Base-by-base conservation (phyloP, 257 asterid species). In the Solanum phureja region DNA sequence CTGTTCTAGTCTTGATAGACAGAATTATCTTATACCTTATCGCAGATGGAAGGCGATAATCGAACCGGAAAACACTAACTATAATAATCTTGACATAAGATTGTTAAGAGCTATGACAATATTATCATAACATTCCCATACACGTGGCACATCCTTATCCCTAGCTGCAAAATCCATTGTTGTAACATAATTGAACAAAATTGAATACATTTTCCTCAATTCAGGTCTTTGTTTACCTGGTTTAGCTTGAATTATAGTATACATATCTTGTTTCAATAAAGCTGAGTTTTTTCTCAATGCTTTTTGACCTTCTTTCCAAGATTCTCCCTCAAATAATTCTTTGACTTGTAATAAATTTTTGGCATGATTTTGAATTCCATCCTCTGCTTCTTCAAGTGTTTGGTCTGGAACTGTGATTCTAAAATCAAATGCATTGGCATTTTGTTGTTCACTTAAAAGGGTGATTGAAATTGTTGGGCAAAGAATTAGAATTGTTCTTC, bases 141-240 rank as follows among this genome's bases (percentile, higher is more conserved):
- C 92, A 69, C 86, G 92, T 56, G 89, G 82, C 91, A 86, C 88
- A 91, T 95, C 94, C 93, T 88, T 86, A 90, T 94, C 98, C 91
- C 95, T 88, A 12, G 95, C 96, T 83, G 98, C 98, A 89, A 93
- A 95, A 89, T 95, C 98, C 89, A 95, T 87, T 87, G 85, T 90
- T 5, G 93, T 89, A 31, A 94, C 98, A 76, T 87, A 89, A 56
- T 89, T 92, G 90, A 95, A 95, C 91, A 95, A 29, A 19, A 82
- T 82, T 1, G 95, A 82, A 87, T 93, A 93, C 86, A 92, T 64
- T 79, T 87, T 91, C 93, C 98, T 93, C 88, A 94, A 52, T 42
- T 66, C 85, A 71, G 93, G 92, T 92, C 98, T 92, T 88, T 93
- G 91, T 40, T 14, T 89, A 86, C 94, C 88, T 5, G 96, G 90